Percentiles rank a stretch among this genome's conserved stretches.
Evolutionary conservation across 2,329 filamentous ascomycete genomes (phyloP).

Genomic region (Aspergillus terreus): DNA sequence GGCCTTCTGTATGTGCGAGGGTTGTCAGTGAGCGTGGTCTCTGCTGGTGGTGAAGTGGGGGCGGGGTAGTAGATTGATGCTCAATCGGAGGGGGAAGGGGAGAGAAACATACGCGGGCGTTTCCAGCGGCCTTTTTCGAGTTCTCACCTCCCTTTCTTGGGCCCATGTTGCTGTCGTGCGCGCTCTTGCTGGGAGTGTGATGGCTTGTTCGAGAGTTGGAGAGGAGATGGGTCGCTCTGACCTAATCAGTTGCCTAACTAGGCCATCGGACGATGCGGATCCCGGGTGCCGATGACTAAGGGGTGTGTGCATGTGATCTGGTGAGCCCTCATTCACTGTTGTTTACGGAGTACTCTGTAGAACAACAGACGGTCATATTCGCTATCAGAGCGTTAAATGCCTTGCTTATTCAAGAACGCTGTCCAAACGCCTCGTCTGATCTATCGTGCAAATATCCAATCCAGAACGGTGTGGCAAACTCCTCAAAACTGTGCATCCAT

Average conservation of each 20-base stretch:
- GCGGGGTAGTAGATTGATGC: slow-evolving; percentile 16
- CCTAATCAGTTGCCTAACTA: not conserved
- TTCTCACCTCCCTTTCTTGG: slow-evolving; percentile 70
- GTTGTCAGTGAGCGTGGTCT: not conserved
- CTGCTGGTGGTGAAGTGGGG: slow-evolving; percentile 16
- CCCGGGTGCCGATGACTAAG: not conserved
- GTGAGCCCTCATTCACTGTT: not conserved
- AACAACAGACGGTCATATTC: too few relatives aligned
- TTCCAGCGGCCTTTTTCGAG: slow-evolving; percentile 83
- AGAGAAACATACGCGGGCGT: slow-evolving; percentile 54
- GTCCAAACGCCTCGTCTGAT: too few relatives aligned
- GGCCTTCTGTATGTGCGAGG: slow-evolving; percentile 63
- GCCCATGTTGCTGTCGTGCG: slow-evolving; percentile 53
- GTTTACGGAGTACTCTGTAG: too few relatives aligned
- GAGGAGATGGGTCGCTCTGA: not conserved
- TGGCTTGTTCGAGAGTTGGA: not conserved
- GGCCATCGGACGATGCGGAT: not conserved
- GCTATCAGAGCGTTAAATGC: too few relatives aligned
- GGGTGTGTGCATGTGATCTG: not conserved
- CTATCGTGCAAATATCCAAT: too few relatives aligned
- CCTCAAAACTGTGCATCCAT: too few relatives aligned
- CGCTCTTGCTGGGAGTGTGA: not conserved
- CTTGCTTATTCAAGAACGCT: too few relatives aligned
- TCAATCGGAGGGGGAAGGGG: not conserved
- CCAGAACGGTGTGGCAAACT: too few relatives aligned